These are phyloP conservation scores for Drechslera avenae DNA, from an alignment of 2,329 filamentous ascomycete species.

Conservation along the genomic window DNA sequence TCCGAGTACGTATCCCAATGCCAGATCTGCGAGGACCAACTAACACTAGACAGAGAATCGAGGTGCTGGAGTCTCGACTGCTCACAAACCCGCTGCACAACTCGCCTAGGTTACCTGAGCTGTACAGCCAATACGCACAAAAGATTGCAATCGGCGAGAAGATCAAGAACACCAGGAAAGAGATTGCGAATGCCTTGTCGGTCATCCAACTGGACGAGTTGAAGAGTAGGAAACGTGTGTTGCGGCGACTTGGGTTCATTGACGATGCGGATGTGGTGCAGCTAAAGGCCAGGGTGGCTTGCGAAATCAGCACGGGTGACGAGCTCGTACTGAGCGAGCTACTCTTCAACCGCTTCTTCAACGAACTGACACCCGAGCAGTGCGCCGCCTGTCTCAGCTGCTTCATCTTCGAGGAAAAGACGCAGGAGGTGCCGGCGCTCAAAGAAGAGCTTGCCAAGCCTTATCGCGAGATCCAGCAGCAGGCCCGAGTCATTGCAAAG, in stretches of 20 bases:
- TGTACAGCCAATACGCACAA: slow-evolving; percentile 84
- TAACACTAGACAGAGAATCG: slow-evolving; percentile 74
- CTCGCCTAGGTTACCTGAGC: slow-evolving; percentile 78
- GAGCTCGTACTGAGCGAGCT: slow-evolving; percentile 92
- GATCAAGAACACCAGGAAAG: slow-evolving; percentile 87
- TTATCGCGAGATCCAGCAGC: slow-evolving; percentile 81
- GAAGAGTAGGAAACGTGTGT: slow-evolving; percentile 92
- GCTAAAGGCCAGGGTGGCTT: slow-evolving; percentile 94
- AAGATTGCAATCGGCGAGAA: slow-evolving; percentile 78
- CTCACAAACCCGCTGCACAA: slow-evolving; percentile 90
- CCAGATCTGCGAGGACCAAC: not conserved
- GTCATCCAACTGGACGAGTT: slow-evolving; percentile 94
- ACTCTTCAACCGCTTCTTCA: slow-evolving; percentile 97
- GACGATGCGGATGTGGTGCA: slow-evolving; percentile 95
- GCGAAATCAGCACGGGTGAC: slow-evolving; percentile 96
- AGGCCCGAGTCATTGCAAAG: slow-evolving; percentile 88
- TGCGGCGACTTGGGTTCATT: slow-evolving; percentile 92
- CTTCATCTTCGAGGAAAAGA: slow-evolving; percentile 98
- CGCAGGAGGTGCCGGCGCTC: slow-evolving; percentile 71
- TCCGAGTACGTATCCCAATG: slow-evolving; percentile 58
- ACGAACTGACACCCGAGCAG: slow-evolving; percentile 86
- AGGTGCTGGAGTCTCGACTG: slow-evolving; percentile 89
- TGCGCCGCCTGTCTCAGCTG: slow-evolving; percentile 85
- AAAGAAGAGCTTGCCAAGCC: slow-evolving; percentile 87
- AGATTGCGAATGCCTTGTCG: slow-evolving; percentile 81